These are phyloP conservation scores for Nemania diffusa DNA, from an alignment of 2,329 filamentous ascomycete genomes.

Conservation along the genomic window DNA sequence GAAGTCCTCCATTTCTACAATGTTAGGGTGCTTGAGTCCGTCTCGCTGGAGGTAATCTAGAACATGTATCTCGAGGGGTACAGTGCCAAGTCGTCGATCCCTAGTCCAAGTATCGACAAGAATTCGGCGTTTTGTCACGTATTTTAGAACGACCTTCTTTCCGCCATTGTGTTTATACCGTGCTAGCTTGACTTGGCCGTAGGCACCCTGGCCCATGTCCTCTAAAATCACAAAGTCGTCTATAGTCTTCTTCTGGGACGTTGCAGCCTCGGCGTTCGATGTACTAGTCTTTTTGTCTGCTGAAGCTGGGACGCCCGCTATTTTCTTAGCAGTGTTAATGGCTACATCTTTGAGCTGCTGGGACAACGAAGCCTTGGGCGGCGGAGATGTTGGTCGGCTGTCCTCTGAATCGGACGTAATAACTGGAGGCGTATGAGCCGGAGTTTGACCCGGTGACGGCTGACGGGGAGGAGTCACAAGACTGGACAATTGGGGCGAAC, in stretches of 20 bases:
- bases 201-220: conserved; percentile 98
- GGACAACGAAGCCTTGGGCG: conserved; percentile 60
- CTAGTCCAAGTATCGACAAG: conserved; percentile 98
- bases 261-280: conserved; percentile 52
- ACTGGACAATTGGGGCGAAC: conserved; percentile 71
- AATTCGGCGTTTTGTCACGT: conserved; percentile 96
- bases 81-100: conserved; percentile 90
- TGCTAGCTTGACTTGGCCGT: conserved; percentile 95
- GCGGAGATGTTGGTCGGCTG: conserved; percentile 50
- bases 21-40: conserved; percentile 73
- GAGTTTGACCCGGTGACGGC: conserved; percentile 79
- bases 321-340: conserved; percentile 63
- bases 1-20: conserved; percentile 78
- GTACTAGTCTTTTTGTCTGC: conserved; percentile 45
- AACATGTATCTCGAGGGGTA: conserved; percentile 96
- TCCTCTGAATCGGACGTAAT: conserved; percentile 66
- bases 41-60: conserved; percentile 89
- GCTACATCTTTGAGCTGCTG: conserved; percentile 68
- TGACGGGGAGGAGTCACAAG: conserved; percentile 79
- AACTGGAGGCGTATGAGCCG: conserved; percentile 66
- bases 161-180: conserved; percentile 79
- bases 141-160: conserved; percentile 94
- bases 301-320: conserved; percentile 54
- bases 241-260: conserved; percentile 79
- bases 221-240: conserved; percentile 91